These are phyloP conservation scores for Ceratocystis colombiana DNA, from an alignment of 2,329 filamentous ascomycete genomes.

Conservation along the genomic window DNA sequence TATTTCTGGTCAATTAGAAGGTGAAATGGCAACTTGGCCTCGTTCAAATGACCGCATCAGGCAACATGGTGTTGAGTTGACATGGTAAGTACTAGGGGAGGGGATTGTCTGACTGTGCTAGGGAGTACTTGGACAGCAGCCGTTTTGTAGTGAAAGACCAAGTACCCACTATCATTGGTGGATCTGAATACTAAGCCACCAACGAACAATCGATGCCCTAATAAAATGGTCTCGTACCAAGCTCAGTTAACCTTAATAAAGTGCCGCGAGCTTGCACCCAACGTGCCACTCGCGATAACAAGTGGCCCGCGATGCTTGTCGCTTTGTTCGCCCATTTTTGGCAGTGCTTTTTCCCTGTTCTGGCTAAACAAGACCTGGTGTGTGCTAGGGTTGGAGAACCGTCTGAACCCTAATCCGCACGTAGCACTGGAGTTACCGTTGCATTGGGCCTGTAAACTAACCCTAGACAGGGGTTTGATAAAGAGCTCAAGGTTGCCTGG, in stretches of 20 bases:
- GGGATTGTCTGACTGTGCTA: not conserved
- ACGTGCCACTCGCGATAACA: not conserved
- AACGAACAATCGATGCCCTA: not conserved
- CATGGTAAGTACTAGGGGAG: not conserved
- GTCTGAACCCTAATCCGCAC: not conserved
- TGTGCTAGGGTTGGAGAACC: not conserved
- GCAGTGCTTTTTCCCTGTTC: not conserved
- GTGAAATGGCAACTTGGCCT: constrained; percentile 10
- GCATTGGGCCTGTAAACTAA: too few relatives aligned
- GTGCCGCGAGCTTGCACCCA: too few relatives aligned
- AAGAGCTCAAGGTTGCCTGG: not conserved
- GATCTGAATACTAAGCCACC: not conserved
- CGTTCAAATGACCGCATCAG: not conserved
- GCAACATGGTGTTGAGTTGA: not conserved
- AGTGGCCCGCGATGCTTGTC: not conserved
- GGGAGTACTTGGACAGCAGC: not conserved
- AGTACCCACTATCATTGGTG: constrained; percentile 3
- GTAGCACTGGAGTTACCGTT: not conserved
- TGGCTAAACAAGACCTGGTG: not conserved
- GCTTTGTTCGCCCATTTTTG: not conserved
- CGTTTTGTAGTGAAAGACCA: not conserved
- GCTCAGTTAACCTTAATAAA: too few relatives aligned
- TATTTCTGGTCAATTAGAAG: not conserved
- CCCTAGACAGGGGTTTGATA: not conserved
- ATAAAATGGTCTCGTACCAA: not conserved